Base-by-base conservation (phyloP, 805 yeast species). In the Ogataea parapolymorpha region DNA sequence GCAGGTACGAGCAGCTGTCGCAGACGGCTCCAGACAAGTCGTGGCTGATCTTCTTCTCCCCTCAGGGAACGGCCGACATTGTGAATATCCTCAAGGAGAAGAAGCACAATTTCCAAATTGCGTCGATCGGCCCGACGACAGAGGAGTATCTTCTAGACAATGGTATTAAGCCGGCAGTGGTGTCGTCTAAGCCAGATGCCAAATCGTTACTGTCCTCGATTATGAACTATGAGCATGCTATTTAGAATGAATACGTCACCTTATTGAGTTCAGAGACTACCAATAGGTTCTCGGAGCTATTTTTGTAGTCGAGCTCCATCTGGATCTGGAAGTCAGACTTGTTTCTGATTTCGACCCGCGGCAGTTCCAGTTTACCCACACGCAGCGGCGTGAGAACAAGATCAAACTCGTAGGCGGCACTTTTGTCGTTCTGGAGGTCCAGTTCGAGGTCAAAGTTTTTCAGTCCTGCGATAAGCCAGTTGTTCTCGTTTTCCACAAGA, bases 71-170 rank as follows among this genome's bases (percentile, higher is more conserved):
- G 0, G 75, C 73, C 22, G 68, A 62, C 1, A 80, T 89, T 10
- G 75, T 85, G 4, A 62, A 72, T 8, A 70, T 71, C 45, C 45
- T 62, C 15, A 44, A 39, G 23, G 14, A 26, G 3, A 30, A 40
- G 2, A 14, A 38, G 4, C 33, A 42, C 3, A 42, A 50, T 1
- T 60, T 68, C 32, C 72, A 69, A 35, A 65, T 88, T 12, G 96
- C 95, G 0, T 80, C 90, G 3, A 91, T 91, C 43, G 98, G 98
- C 0, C 97, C 97, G 2, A 91, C 97, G 0, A 91, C 98, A 9
- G 79, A 83, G 41, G 70, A 67, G 28, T 88, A 75, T 53, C 62
- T 90, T 31, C 27, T 59, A 5, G 59, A 67, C 1, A 68, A 75
- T 14, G 81, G 78, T 0, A 58, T 91, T 3, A 49, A 32, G 0